Evolutionary conservation across 768 basidiomycete genomes (phyloP).

Genomic region (Mycena capillaripes): DNA sequence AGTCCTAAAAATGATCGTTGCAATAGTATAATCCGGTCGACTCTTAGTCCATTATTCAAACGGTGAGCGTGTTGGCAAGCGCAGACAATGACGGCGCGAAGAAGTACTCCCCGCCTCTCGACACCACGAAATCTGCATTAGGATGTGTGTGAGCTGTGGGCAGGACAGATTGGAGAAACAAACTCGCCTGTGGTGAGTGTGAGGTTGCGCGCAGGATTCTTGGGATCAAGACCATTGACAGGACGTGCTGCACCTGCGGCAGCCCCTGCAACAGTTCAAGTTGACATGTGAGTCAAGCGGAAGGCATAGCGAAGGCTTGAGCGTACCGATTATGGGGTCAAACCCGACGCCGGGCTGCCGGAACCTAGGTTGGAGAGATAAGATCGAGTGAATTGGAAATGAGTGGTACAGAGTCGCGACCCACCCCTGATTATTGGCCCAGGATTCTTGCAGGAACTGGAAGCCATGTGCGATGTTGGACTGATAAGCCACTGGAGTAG

Average conservation of each 20-base stretch:
- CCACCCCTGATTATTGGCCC: slow-evolving; percentile 30
- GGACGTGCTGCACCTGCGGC: slow-evolving; percentile 14
- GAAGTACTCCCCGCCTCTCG: slow-evolving; percentile 68
- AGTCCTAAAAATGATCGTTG: too few species aligned
- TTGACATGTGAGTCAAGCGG: not conserved
- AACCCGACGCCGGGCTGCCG: slow-evolving; percentile 13
- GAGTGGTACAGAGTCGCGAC: not conserved
- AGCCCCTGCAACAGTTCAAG: not conserved
- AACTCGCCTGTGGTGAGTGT: slow-evolving; percentile 38
- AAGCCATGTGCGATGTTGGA: slow-evolving; percentile 48
- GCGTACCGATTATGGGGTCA: slow-evolving; percentile 16
- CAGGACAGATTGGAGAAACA: not conserved
- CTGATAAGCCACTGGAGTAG: slow-evolving; percentile 49
- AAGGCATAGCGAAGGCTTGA: not conserved
- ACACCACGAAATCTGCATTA: slow-evolving; percentile 53
- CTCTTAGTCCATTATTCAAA: not conserved
- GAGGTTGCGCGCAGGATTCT: slow-evolving; percentile 44
- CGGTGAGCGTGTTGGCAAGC: not conserved
- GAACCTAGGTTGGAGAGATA: not conserved
- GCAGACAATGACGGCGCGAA: slow-evolving; percentile 60
- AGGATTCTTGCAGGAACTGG: slow-evolving; percentile 33
- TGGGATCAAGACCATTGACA: slow-evolving; percentile 50
- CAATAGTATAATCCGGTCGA: too few species aligned
- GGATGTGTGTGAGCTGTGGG: too few species aligned
- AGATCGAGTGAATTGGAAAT: not conserved